Base-by-base conservation (phyloP, 179 eudicot species). In the Corrigiola litoralis region DNA sequence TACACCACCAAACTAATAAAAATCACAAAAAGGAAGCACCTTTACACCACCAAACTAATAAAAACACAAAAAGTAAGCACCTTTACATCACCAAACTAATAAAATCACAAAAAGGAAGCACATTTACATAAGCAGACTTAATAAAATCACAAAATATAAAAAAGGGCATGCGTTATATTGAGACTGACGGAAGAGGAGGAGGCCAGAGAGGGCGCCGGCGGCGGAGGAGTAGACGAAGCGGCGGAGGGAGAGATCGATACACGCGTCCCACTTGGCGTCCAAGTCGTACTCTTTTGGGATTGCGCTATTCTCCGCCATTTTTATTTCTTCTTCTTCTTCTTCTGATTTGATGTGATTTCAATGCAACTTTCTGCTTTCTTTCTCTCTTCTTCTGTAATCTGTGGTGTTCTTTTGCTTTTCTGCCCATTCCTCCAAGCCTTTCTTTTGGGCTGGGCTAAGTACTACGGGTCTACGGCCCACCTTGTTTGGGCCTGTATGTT, bases 151-250 rank as follows among this genome's bases (percentile, higher is more conserved):
- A 41, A 28, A 16, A 20, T 8, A 12, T 10, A 21, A 46, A 41
- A 18, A 51, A 25, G 29, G 40, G 6, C 5, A 55, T 55, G 42
- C 23, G 18, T 14, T 20, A 38, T 38, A 58, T 58, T 13, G 23
- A 25, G 11, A 72, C 87, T 68, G 48, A 88, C 95, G 83, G 78
- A 88, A 88, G 69, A 75, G 67, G 16, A 75, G 72, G 14, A 75
- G 75, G 75, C 79, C 79, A 5, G 79, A 16, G 21, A 70, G 65
- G 36, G 79, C 79, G 59, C 79, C 79, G 58, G 72, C 65, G 34
- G 66, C 34, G 33, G 79, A 75, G 17, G 79, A 65, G 40, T 75
- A 75, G 58, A 59, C 79, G 16, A 75, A 52, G 44, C 79, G 79
- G 23, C 75, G 79, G 27, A 75, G 79, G 45, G 75, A 75, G 50